Base-by-base conservation (phyloP, 345 rosid genomes). In the Brassica rapa region DNA sequence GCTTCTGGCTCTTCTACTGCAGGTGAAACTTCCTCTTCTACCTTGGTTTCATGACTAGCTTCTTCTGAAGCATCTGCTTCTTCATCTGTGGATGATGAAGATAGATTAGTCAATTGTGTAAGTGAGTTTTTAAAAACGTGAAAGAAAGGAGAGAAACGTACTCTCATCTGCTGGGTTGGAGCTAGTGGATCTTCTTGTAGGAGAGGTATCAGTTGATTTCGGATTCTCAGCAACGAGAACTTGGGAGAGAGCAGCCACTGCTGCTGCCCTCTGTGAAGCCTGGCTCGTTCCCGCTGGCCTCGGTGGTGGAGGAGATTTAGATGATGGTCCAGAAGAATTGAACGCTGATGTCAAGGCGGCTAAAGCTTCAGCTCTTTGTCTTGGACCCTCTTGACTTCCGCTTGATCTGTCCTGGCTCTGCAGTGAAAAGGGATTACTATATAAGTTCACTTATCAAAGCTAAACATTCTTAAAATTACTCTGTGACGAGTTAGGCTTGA, bases 231-330 rank as follows among this genome's bases (percentile, higher is more conserved):
- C 98, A 30, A 92, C 87, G 74, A 95, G 99, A 76, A 93, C 98
- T 27, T 86, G 82, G 11, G 98, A 95, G 77, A 95, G 94, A 77
- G 98, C 99, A 43, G 99, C 99, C 57, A 93, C 97, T 66, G 99
- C 99, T 68, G 99, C 99, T 35, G 96, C 94, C 82, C 96, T 91
- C 82, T 95, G 99, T 24, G 97, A 88, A 64, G 91, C 97, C 82
- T 82, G 87, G 62, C 86, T 78, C 6, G 78, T 12, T 24, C 85
- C 78, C 56, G 80, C 61, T 71, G 88, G 43, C 91, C 78, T 93
- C 62, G 84, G 64, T 71, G 87, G 14, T 24, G 82, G 74, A 60
- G 93, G 76, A 24, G 78, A 49, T 82, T 87, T 95, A 63, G 56
- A 10, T 70, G 75, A 87, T 9, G 91, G 82, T 62, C 66, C 67